These are phyloP conservation scores for Ilyonectria robusta DNA, from an alignment of 2,329 filamentous ascomycete genomes.

Conservation along the genomic window DNA sequence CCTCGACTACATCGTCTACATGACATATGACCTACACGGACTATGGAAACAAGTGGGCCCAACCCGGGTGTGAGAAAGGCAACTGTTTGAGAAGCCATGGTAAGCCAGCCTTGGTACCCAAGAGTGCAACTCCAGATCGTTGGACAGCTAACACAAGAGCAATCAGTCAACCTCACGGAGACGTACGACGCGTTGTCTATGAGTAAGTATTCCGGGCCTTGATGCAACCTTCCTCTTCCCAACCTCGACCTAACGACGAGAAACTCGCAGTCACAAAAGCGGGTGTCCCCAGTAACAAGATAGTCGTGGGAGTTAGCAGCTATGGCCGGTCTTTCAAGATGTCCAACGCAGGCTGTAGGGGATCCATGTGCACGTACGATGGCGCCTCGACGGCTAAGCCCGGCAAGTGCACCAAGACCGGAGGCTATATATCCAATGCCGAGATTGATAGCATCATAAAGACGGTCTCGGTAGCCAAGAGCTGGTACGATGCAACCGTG, in stretches of 20 bases:
- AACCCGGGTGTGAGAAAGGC: not conserved
- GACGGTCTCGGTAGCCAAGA: not conserved
- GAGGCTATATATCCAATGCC: constrained; percentile 45
- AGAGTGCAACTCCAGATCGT: not conserved
- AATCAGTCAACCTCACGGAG: constrained; percentile 55
- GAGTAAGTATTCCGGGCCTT: constrained; percentile 1
- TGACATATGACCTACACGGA: constrained; percentile 52
- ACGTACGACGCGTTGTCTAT: constrained; percentile 51
- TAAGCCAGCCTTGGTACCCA: not conserved
- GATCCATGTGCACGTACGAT: constrained; percentile 8
- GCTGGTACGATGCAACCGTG: not conserved
- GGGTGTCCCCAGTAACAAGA: constrained; percentile 5
- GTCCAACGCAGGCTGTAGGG: constrained; percentile 36
- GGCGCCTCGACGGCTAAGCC: not conserved
- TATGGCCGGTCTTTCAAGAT: constrained; percentile 49
- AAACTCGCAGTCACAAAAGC: constrained; percentile 34
- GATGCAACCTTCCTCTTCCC: not conserved
- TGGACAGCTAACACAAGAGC: not conserved
- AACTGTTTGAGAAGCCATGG: constrained; percentile 2
- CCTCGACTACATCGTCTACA: constrained; percentile 49
- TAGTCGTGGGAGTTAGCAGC: constrained; percentile 24
- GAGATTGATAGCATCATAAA: constrained; percentile 42
- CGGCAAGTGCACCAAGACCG: constrained; percentile 35
- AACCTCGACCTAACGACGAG: not conserved
- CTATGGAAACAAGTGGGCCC: not conserved